Evolutionary conservation across 495 filamentous ascomycete genomes (phyloP).

Genomic region (Terfezia boudieri): DNA sequence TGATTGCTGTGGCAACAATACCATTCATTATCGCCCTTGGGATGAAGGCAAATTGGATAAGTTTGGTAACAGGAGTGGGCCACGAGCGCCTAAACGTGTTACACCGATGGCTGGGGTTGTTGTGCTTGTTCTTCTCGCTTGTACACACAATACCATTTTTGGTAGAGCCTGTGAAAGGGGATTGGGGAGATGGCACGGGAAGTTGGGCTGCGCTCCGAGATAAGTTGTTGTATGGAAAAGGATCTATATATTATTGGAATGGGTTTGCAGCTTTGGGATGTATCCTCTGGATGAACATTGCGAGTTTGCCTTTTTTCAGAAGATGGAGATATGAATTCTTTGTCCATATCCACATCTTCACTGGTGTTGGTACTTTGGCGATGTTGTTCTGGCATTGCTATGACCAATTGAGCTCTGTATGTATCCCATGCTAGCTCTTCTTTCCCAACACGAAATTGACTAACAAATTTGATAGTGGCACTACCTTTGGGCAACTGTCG

Average conservation of each 20-base stretch:
- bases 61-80: conserved; percentile 68
- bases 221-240: conserved; percentile 33
- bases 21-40: conserved; percentile 81
- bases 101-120: conserved; percentile 79
- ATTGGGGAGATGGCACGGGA: conserved; percentile 22
- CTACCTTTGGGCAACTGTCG: conserved; percentile 66
- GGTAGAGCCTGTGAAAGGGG: conserved; percentile 51
- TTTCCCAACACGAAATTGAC: neutral
- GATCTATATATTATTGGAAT: conserved; percentile 60
- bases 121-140: conserved; percentile 61
- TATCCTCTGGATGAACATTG: conserved; percentile 56
- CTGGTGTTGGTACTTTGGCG: conserved; percentile 56
- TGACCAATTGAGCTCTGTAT: conserved; percentile 39
- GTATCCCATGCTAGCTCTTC: conserved; percentile 27
- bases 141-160: conserved; percentile 81
- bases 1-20: conserved; percentile 83
- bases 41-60: conserved; percentile 78
- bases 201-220: conserved; percentile 41
- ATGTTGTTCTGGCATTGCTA: conserved; percentile 92
- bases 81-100: conserved; percentile 83
- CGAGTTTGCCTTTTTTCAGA: conserved; percentile 49
- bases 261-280: conserved; percentile 74
- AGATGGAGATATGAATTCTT: conserved; percentile 61
- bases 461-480: conserved; percentile 30
- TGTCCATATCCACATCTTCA: conserved; percentile 55